Base-by-base conservation (phyloP, 2,329 filamentous ascomycete species). In the Stachybotrys elegans region DNA sequence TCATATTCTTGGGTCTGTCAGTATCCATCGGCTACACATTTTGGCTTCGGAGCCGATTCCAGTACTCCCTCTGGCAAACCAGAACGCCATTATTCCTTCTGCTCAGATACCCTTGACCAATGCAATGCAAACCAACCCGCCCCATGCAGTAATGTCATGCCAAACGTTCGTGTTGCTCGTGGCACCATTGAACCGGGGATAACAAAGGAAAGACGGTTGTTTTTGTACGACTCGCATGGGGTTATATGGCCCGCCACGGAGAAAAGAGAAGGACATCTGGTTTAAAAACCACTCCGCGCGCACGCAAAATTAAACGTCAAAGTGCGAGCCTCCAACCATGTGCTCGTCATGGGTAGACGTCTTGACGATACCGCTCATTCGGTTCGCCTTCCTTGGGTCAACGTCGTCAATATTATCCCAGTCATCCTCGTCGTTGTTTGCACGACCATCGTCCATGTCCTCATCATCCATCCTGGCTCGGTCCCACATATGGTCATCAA, bases 401-500 rank as follows among this genome's bases (percentile, higher is more conserved):
- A 73, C 58, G 48, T 81, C 79, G 47, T 76, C 70, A 44, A 79
- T 54, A 51, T 79, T 79, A 50, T 83, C 76, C 77, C 78, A 80
- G 48, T 78, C 76, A 42, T 76, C 71, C 46, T 79, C 73, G 44
- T 67, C 60, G 54, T 63, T 56, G 52, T 59, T 51, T 45, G 53
- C 58, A 43, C 67, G 65, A 29, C 68, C 72, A 49, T 83, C 78
- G 45, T 78, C 72, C 79, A 83, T 82, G 20, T 81, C 75, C 50
- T 84, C 79, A 39, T 79, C 72, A 42, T 75, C 69, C 43, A 63
- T 66, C 47, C 69, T 58, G 43, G 61, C 57, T 41, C 72, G 68
- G 48, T 73, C 73, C 45, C 70, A 67, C 81, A 88, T 90, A 52
- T 93, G 84, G 50, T 92, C 88, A 42, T 97, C 91, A 44, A 98